Base-by-base conservation (phyloP, 2,329 filamentous ascomycete species). In the Colletotrichum orbiculare region DNA sequence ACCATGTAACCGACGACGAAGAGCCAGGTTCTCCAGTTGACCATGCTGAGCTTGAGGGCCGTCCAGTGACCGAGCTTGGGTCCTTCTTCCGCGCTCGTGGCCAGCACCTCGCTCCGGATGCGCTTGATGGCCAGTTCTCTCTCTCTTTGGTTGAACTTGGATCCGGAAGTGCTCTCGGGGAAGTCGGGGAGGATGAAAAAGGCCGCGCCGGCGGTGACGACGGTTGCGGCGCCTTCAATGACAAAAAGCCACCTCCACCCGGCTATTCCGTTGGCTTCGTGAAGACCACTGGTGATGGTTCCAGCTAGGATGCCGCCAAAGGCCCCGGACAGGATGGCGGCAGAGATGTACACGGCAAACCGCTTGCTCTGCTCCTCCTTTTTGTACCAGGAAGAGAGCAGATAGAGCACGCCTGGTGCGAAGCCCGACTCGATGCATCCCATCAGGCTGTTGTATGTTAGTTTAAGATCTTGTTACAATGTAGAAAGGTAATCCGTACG, bases 151-250 rank as follows among this genome's bases (percentile, higher is more conserved):
- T 81, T 84, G 71, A 92, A 91, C 1, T 73, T 85, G 3, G 50
- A 60, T 15, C 56, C 60, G 1, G 69, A 67, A 6, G 89, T 88
- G 60, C 87, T 82, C 66, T 89, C 88, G 0, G 90, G 90, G 71
- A 90, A 92, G 69, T 92, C 89, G 65, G 89, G 84, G 2, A 92
- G 87, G 73, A 89, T 83, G 83, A 88, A 90, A 74, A 88, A 89
- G 13, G 86, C 87, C 1, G 82, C 74, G 13, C 90, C 71, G 3
- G 89, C 89, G 11, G 74, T 91, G 0, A 92, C 9, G 6, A 91
- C 82, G 0, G 90, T 92, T 0, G 84, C 83, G 8, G 91, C 79
- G 4, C 90, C 90, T 75, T 90, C 87, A 41, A 89, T 78, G 64
- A 89, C 82, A 69, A 87, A 87, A 37, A 87, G 82, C 86, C 82